Base-by-base conservation (phyloP, 495 filamentous ascomycete species). In the Penicillium angulare region DNA sequence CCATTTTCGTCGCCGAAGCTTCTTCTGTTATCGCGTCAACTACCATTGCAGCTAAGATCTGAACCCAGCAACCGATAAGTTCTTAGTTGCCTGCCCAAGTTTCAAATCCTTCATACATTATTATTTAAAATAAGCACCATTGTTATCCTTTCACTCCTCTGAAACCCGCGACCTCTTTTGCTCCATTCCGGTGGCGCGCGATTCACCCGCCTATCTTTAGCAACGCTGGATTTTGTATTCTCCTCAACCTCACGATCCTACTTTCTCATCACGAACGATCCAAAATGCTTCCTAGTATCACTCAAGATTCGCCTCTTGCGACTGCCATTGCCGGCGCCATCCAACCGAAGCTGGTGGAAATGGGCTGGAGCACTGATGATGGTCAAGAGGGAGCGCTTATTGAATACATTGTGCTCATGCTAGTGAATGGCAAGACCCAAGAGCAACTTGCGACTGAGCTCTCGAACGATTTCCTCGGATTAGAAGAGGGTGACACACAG, bases 351-450 rank as follows among this genome's bases (percentile, higher is more conserved):
- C 72, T 98, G 57, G 84, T 90, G n/a, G 92, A 98, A 67, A 86
- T 92, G 49, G 91, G 90, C 49, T 97, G 92, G 93, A 88, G 83
- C 35, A 82, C 85, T 36, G 87, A 86, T 34, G 86, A 83, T 49
- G 77, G 80, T 53, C 89, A 92, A 62, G 92, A 89, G 60, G 84
- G 87, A 13, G 87, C 90, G 10, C 78, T 98, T 49, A 86, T 89
- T 34, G 93, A 98, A 70, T 98, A 97, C 66, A 92, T 98, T 53
- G 87, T 96, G 38, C 79, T 96, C 46, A 97, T 97, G 92, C 80
- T 98, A 23, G 89, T 86, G 49, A 97, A 97, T 66, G 89, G 91
- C 49, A 96, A 96, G 71, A 88, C 86, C 6, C 85, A 93, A 63
- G 83, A 89, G 36, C 86, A 96, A 59, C 90, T 97, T 54, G 88